Conservation (phyloP, 768 basidiomycete species). For the Russula olivacea region DNA sequence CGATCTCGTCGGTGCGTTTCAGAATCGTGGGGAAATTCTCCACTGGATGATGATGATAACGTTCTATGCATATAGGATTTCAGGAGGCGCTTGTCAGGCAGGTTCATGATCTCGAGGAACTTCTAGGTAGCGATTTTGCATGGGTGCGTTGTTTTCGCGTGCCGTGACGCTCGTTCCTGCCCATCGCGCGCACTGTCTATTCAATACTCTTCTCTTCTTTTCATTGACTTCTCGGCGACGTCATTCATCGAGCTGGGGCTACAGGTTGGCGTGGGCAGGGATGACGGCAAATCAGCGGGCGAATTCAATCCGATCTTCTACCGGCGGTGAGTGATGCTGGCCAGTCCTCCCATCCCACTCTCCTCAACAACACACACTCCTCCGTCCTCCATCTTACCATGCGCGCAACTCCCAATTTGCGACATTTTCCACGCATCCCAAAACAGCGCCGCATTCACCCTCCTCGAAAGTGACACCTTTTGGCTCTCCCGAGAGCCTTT, state of each 20-base stretch:
- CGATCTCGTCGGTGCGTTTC: slow-evolving; percentile 36
- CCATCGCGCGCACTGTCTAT: neutral
- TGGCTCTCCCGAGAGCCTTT: slow-evolving; percentile 55
- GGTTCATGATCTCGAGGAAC: slow-evolving; percentile 47
- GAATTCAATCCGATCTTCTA: slow-evolving; percentile 63
- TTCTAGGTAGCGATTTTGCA: slow-evolving; percentile 50
- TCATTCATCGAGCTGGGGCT: neutral
- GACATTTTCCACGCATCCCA: neutral
- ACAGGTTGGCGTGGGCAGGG: slow-evolving; percentile 56
- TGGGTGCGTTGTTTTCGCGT: slow-evolving; percentile 38
- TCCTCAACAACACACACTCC: neutral
- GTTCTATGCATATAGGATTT: slow-evolving; percentile 34
- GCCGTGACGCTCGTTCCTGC: neutral
- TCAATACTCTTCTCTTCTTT: neutral
- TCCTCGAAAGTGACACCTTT: slow-evolving; percentile 44
- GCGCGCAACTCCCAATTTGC: neutral
- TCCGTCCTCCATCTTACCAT: neutral
- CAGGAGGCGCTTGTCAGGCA: slow-evolving; percentile 53
- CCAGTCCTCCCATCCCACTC: neutral
- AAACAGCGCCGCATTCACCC: slow-evolving; percentile 33
- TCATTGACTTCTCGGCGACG: neutral
- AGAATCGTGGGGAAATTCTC: neutral
- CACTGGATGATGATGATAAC: neutral
- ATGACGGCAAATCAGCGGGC: slow-evolving; percentile 49
- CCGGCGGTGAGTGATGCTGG: slow-evolving; percentile 35